Conservation (phyloP, 176 grass and related monocot species). For the Bromus sterilis region DNA sequence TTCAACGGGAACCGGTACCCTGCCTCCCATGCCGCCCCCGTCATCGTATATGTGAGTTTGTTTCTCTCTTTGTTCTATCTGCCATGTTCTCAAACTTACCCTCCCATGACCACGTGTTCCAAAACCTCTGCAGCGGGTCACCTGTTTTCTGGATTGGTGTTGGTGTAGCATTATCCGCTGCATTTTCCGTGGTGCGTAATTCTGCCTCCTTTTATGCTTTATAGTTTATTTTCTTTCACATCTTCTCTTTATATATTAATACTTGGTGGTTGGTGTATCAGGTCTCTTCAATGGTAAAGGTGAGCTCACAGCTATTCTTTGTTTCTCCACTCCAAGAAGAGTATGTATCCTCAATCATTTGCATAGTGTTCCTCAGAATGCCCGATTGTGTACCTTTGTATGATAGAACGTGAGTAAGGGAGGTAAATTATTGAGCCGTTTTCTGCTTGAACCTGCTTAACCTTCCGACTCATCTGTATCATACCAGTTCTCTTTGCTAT, state of each 20-base stretch:
- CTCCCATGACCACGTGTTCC: not conserved
- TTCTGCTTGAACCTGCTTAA: conserved; percentile 1
- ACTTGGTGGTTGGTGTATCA: conserved; percentile 34
- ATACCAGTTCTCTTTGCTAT: not conserved
- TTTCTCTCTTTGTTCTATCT: not conserved
- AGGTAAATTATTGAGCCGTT: not conserved
- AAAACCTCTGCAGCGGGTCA: conserved; percentile 58
- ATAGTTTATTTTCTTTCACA: not conserved
- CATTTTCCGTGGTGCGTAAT: conserved; percentile 62
- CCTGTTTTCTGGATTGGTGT: conserved; percentile 97
- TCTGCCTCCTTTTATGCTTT: not conserved
- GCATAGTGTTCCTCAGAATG: not conserved
- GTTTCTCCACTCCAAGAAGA: conserved; percentile 2
- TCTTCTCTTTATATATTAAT: conserved; percentile 18
- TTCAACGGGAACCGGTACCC: conserved; percentile 44
- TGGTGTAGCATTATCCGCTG: conserved; percentile 78
- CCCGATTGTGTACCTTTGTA: not conserved
- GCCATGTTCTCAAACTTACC: not conserved
- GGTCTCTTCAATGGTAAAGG: conserved; percentile 81
- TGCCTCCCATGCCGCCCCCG: conserved; percentile 40
- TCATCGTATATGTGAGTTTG: conserved; percentile 47
- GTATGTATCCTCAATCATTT: conserved; percentile 18
- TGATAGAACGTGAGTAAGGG: not conserved
- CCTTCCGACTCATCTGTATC: not conserved
- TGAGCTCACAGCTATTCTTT: conserved; percentile 36